phyloP scores from a whole-genome alignment of 306 rosid genomes.

The Phaseolus lunatus region DNA sequence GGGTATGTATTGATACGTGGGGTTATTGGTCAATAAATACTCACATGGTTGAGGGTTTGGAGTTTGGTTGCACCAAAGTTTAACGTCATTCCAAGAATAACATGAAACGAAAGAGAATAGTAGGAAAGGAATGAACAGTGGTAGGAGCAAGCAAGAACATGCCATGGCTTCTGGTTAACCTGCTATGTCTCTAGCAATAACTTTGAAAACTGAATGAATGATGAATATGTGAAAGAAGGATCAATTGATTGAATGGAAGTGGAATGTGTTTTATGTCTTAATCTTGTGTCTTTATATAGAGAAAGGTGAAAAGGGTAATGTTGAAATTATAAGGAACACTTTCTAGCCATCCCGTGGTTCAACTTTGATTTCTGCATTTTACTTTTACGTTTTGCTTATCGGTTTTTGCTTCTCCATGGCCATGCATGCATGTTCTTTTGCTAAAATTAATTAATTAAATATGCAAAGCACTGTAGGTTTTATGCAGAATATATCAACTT shows the following conservation, averaged over 20 bases:
- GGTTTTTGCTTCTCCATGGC: slow-evolving; percentile 2
- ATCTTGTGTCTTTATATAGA: slow-evolving; percentile 36
- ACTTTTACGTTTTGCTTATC: background rate
- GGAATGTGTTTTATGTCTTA: slow-evolving; percentile 29
- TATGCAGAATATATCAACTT: background rate
- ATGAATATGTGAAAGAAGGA: slow-evolving; percentile 5
- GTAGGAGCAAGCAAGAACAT: background rate
- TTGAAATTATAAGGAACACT: background rate
- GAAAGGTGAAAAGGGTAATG: background rate
- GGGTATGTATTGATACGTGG: slow-evolving; percentile 9
- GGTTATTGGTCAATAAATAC: slow-evolving; percentile 53
- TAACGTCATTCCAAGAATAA: slow-evolving; percentile 54
- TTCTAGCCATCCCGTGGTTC: background rate
- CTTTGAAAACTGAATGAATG: background rate
- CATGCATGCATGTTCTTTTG: background rate
- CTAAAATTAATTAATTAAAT: background rate
- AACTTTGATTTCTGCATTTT: background rate
- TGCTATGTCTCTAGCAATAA: background rate
- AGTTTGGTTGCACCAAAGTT: slow-evolving; percentile 73
- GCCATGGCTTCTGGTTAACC: slow-evolving; percentile 20
- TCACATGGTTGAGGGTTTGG: slow-evolving; percentile 79
- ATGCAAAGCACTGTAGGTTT: background rate
- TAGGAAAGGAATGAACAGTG: slow-evolving; percentile 36
- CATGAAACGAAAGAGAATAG: slow-evolving; percentile 19
- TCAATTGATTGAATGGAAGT: slow-evolving; percentile 2